Conservation (phyloP, 164 flowering plant genomes). For the Piper longum region DNA sequence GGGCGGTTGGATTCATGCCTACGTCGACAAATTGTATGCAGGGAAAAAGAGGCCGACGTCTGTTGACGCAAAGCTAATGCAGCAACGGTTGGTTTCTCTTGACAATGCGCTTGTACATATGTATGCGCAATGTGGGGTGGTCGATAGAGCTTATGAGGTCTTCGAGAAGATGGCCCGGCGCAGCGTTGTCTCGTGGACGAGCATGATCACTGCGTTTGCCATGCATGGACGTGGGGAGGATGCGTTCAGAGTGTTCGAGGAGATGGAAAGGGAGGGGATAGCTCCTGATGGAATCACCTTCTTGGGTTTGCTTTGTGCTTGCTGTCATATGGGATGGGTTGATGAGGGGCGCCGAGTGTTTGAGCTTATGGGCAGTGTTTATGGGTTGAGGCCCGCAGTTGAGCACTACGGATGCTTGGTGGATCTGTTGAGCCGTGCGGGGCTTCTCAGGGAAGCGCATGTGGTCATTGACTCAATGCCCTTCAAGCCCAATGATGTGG, state of each 20-base stretch:
- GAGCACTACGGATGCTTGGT: slow-evolving; percentile 61
- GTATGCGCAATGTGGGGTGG: slow-evolving; percentile 43
- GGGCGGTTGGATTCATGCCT: slow-evolving; percentile 46
- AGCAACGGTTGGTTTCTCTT: slow-evolving; percentile 18
- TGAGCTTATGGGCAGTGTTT: slow-evolving; percentile 16
- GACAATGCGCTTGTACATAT: slow-evolving; percentile 43
- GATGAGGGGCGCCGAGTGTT: slow-evolving; percentile 17
- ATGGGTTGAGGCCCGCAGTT: slow-evolving; percentile 26
- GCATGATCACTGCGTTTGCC: slow-evolving; percentile 41
- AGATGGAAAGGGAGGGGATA: background rate
- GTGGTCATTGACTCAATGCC: slow-evolving; percentile 34
- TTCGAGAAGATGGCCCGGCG: slow-evolving; percentile 28
- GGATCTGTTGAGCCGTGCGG: slow-evolving; percentile 53
- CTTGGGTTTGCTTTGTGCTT: slow-evolving; percentile 41
- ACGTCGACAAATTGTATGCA: slow-evolving; percentile 8
- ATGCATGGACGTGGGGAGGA: slow-evolving; percentile 38
- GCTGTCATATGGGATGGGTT: slow-evolving; percentile 42
- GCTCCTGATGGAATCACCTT: slow-evolving; percentile 35
- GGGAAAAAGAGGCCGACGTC: no score
- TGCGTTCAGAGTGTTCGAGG: slow-evolving; percentile 23
- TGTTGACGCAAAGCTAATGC: background rate
- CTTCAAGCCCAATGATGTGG: slow-evolving; percentile 29
- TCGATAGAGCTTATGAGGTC: slow-evolving; percentile 25
- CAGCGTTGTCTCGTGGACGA: slow-evolving; percentile 36
- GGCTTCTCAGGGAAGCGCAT: slow-evolving; percentile 29